Base-by-base conservation (phyloP, 148 eudicot species). In the Pharnaceum exiguum region DNA sequence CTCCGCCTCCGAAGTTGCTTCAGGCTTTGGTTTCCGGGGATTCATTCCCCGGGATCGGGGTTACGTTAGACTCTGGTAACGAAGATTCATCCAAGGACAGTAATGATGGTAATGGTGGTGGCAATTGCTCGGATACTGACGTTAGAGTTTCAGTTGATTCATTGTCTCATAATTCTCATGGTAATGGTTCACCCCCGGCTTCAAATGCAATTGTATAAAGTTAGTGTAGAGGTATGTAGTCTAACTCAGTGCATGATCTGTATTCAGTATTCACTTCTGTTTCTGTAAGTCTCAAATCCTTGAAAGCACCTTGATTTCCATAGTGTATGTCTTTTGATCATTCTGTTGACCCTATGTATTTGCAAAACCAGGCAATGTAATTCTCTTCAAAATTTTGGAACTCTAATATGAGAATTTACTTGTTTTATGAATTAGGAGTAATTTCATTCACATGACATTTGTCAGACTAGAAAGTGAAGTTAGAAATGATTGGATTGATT, bases 1-100 rank as follows among this genome's bases (percentile, higher is more conserved):
- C 90, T 12, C 83, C 88, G 7, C 86, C 83, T 11, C 97, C 97
- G 0, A 83, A 75, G 71, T 79, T 86, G 57, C 87, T 89, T 51
- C 96, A 89, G 60, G 90, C 96, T 15, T 66, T 89, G 53, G 90
- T 89, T 21, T 72, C 94, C 12, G 90, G 87, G 1, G 85, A 85
- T 43, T 85, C 94, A 2, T 89, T 82, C 33, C 82, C 52, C 2
- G 93, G 89, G 38, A 66, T 46, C 1, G 82, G 76, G 26, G 77
- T 74, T 21, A 78, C 39, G 32, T 64, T 21, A 1, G 72, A 76
- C 40, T 82, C 87, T 0, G 61, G 68, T 22, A 48, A 57, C 22
- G 63, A 50, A 12, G 59, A 21, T 9, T 62, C 65, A 1, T 42
- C 24, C 3, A 53, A 39, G 4, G 72, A 48, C 39, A 16, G 48